Evolutionary conservation across 129 eudicot species (phyloP).

Genomic region (Escallonia herrerae): DNA sequence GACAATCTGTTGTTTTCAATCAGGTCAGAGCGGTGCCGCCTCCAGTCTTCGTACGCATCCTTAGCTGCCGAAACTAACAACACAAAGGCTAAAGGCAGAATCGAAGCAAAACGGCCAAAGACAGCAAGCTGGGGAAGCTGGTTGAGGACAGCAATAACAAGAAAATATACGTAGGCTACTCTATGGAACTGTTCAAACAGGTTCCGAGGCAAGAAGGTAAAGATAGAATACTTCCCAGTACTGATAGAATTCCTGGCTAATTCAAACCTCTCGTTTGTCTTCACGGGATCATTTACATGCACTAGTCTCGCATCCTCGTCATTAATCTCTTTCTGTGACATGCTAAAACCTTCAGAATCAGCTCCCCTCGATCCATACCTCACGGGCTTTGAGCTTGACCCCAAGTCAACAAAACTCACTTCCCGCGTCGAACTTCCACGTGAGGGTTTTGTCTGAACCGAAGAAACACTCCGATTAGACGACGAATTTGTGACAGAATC

Average conservation of each 20-base stretch:
- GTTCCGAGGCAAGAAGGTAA: constrained; percentile 87
- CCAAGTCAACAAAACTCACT: constrained; percentile 54
- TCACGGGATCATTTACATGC: constrained; percentile 61
- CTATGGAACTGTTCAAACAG: constrained; percentile 94
- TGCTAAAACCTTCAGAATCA: constrained; percentile 56
- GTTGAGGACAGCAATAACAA: constrained; percentile 74
- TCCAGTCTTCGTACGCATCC: constrained; percentile 94
- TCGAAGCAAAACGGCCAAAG: constrained; percentile 81
- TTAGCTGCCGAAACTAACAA: constrained; percentile 81
- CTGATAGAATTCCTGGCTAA: constrained; percentile 80
- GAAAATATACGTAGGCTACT: constrained; percentile 88
- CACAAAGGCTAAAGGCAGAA: constrained; percentile 75
- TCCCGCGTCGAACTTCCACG: constrained; percentile 42
- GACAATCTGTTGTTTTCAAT: constrained; percentile 75
- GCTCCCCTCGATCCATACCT: constrained; percentile 58
- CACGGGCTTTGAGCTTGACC: constrained; percentile 45
- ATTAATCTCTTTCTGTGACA: constrained; percentile 77
- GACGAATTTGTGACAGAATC: constrained; percentile 27
- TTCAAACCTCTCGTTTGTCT: constrained; percentile 73
- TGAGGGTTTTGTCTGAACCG: constrained; percentile 31
- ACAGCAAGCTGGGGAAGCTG: constrained; percentile 97
- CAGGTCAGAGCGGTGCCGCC: constrained; percentile 73
- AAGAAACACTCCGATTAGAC: constrained; percentile 35
- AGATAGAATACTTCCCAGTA: constrained; percentile 67
- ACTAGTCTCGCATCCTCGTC: constrained; percentile 83